Percentiles rank a stretch among this genome's conserved stretches.
These are phyloP conservation scores for Podospora conica DNA, from an alignment of 495 filamentous ascomycete species.

Conservation along the genomic window DNA sequence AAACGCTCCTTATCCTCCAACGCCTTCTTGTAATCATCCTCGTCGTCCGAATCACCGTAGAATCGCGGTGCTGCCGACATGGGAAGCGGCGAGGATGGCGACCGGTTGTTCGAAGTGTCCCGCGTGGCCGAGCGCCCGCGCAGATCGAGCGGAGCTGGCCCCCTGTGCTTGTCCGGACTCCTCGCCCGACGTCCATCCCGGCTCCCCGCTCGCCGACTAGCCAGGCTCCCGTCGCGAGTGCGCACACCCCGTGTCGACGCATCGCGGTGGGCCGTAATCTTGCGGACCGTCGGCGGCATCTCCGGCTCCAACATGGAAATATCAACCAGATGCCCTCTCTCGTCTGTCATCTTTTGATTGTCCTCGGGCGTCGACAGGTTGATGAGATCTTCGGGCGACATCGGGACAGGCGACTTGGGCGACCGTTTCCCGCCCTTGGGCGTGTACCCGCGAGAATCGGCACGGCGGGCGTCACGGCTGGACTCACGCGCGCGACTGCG, in stretches of 20 bases:
- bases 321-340: slow-evolving; percentile 16
- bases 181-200: slow-evolving; percentile 22
- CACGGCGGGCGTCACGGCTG: slow-evolving; percentile 60
- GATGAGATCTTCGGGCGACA: slow-evolving; percentile 80
- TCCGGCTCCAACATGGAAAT: slow-evolving; percentile 17
- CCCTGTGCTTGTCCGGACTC: slow-evolving; percentile 42
- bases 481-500: slow-evolving; percentile 44
- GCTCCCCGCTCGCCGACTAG: slow-evolving; percentile 14
- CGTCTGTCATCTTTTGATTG: background rate
- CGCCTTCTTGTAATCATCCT: slow-evolving; percentile 56
- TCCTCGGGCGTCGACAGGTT: slow-evolving; percentile 45
- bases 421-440: slow-evolving; percentile 71
- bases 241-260: slow-evolving; percentile 26
- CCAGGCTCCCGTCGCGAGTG: slow-evolving; percentile 45
- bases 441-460: slow-evolving; percentile 60
- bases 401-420: slow-evolving; percentile 82
- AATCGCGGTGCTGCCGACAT: slow-evolving; percentile 46
- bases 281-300: slow-evolving; percentile 39
- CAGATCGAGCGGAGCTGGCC: slow-evolving; percentile 44
- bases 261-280: slow-evolving; percentile 33
- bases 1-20: slow-evolving; percentile 56
- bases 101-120: slow-evolving; percentile 54
- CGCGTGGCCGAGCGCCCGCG: slow-evolving; percentile 47
- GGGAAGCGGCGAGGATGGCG: slow-evolving; percentile 76
- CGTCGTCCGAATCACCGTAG: slow-evolving; percentile 45